phyloP scores from a whole-genome alignment of 805 yeast genomes.

The Candida rishiriensis region DNA sequence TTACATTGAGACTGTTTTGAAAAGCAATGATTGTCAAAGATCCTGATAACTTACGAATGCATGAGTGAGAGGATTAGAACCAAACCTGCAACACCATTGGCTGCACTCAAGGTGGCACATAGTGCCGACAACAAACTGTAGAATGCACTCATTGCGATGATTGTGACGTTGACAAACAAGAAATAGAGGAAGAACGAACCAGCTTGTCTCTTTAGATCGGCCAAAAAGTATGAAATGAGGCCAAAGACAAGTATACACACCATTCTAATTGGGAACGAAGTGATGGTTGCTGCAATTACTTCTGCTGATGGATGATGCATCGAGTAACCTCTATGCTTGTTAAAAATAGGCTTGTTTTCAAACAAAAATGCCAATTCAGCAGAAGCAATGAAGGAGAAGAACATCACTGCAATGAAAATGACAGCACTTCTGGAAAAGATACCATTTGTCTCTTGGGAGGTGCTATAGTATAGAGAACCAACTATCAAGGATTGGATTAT shows the following conservation, averaged over 20 bases:
- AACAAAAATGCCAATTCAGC: constrained; percentile 59
- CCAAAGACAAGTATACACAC: constrained; percentile 46
- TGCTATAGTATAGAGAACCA: constrained; percentile 56
- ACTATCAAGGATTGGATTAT: constrained; percentile 53
- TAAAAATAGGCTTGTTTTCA: constrained; percentile 57
- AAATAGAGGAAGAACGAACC: constrained; percentile 51
- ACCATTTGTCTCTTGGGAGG: constrained; percentile 45
- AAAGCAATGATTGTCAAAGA: no score
- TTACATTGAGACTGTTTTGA: no score
- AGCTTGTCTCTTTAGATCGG: constrained; percentile 45
- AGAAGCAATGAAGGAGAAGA: constrained; percentile 55
- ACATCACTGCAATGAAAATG: constrained; percentile 56
- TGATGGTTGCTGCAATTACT: constrained; percentile 50
- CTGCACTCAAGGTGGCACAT: constrained; percentile 46
- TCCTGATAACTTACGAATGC: constrained; percentile 31
- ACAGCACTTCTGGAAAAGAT: constrained; percentile 62
- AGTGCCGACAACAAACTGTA: constrained; percentile 53
- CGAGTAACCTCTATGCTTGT: constrained; percentile 60
- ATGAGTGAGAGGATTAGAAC: constrained; percentile 44
- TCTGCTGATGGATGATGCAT: constrained; percentile 64
- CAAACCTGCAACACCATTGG: constrained; percentile 58
- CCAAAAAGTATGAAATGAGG: constrained; percentile 47
- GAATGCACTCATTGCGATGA: constrained; percentile 44
- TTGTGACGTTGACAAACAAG: constrained; percentile 34
- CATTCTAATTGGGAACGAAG: constrained; percentile 54